Percentiles rank a stretch among this genome's conserved stretches.
Conservation (phyloP, 2,329 filamentous ascomycete genomes). For the Calonectria fujianensis region DNA sequence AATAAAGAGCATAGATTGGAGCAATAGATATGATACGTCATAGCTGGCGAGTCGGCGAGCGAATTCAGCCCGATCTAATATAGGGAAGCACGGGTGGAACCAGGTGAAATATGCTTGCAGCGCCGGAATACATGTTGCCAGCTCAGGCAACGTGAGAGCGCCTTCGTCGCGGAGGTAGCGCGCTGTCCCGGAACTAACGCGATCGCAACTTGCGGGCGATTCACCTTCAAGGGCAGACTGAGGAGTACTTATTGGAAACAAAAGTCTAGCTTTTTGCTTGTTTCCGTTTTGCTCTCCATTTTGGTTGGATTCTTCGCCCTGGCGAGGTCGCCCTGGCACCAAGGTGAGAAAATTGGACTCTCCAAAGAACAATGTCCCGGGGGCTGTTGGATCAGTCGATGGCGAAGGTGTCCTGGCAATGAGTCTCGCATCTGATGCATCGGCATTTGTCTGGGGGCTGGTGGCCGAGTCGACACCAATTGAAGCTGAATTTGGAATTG, state of each 20-base stretch:
- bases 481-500: constrained; percentile 1
- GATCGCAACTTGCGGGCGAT: constrained; percentile 51
- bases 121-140: constrained; percentile 63
- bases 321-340: constrained; percentile 51
- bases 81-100: constrained; percentile 75
- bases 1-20: constrained; percentile 73
- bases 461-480: neutral
- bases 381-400: constrained; percentile 46
- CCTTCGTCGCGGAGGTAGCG: constrained; percentile 68
- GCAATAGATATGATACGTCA: constrained; percentile 68
- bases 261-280: constrained; percentile 52
- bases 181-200: constrained; percentile 68
- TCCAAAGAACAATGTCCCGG: constrained; percentile 60
- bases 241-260: constrained; percentile 57
- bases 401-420: constrained; percentile 44
- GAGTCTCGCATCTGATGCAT: constrained; percentile 26
- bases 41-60: constrained; percentile 62
- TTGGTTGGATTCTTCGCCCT: constrained; percentile 25
- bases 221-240: constrained; percentile 45
- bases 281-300: constrained; percentile 26
- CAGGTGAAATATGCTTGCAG: constrained; percentile 72
- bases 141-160: constrained; percentile 67
- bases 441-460: constrained; percentile 16
- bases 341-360: constrained; percentile 64
- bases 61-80: constrained; percentile 69